Conservation (phyloP, 1,139 yeast genomes). For the Yamadazyma kanchanaburiensis region DNA sequence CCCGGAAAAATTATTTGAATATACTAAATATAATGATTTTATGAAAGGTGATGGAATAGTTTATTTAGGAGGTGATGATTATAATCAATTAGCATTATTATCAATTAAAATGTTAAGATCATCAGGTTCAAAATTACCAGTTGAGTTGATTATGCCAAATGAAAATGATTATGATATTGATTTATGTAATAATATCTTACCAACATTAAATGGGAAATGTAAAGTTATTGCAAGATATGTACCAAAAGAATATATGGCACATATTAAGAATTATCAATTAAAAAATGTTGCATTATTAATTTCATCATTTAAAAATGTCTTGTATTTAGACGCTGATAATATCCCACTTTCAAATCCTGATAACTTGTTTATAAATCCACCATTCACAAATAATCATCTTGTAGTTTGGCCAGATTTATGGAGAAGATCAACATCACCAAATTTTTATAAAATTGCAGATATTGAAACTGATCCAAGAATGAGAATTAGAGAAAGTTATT, state of each 20-base stretch:
- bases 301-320: constrained; percentile 29
- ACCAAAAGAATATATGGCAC: constrained; percentile 17
- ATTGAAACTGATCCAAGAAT: constrained; percentile 18
- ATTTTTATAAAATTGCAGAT: constrained; percentile 27
- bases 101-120: constrained; percentile 54
- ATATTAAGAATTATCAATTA: constrained; percentile 27
- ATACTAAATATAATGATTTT: constrained; percentile 20
- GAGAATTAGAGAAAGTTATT: constrained; percentile 25
- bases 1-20: constrained; percentile 20
- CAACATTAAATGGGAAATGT: constrained; percentile 28
- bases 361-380: constrained; percentile 26
- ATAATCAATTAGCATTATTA: constrained; percentile 51
- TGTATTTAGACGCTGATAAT: constrained; percentile 38
- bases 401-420: constrained; percentile 41
- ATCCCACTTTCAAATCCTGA: constrained; percentile 33
- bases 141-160: constrained; percentile 46
- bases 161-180: constrained; percentile 27
- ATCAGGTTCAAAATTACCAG: constrained; percentile 53
- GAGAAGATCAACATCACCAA: constrained; percentile 38
- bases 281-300: constrained; percentile 33
- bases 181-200: constrained; percentile 27
- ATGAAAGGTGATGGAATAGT: constrained; percentile 56
- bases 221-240: constrained; percentile 31
- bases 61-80: constrained; percentile 61
- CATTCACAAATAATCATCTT: constrained; percentile 24